Evolutionary conservation across 352 stramenopile species (phyloP).

Genomic region (Phytophthora litchii): DNA sequence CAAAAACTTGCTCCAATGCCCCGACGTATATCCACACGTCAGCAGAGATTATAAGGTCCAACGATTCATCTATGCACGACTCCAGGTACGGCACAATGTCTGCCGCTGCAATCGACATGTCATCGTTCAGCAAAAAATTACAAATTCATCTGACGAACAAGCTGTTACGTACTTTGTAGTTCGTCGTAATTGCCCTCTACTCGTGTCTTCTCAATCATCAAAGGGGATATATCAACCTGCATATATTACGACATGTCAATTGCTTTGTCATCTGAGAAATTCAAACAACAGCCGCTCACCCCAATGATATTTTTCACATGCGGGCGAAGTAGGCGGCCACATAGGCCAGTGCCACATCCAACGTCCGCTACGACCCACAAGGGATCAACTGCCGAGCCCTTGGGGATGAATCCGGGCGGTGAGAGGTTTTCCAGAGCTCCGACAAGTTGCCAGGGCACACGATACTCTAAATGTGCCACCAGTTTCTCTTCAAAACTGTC

Average conservation of each 20-base stretch:
- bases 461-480: slow-evolving; percentile 78
- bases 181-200: slow-evolving; percentile 72
- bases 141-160: slow-evolving; percentile 1
- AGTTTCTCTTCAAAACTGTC: slow-evolving; percentile 86
- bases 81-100: slow-evolving; percentile 66
- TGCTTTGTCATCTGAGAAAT: background rate
- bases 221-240: slow-evolving; percentile 78
- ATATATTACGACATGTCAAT: slow-evolving; percentile 9
- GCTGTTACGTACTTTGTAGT: slow-evolving; percentile 53
- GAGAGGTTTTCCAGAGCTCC: slow-evolving; percentile 58
- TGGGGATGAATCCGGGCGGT: slow-evolving; percentile 27
- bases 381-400: slow-evolving; percentile 11
- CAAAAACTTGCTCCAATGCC: slow-evolving; percentile 66
- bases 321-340: slow-evolving; percentile 65
- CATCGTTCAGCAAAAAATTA: slow-evolving; percentile 4
- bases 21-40: slow-evolving; percentile 92
- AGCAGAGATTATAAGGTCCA: slow-evolving; percentile 75
- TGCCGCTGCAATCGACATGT: slow-evolving; percentile 34
- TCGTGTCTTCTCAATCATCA: slow-evolving; percentile 84
- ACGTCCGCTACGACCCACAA: slow-evolving; percentile 61
- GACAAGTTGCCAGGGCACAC: slow-evolving; percentile 80
- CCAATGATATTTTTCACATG: slow-evolving; percentile 62
- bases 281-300: slow-evolving; percentile 33
- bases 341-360: slow-evolving; percentile 81
- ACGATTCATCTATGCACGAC: slow-evolving; percentile 39